A percentile compares a stretch with the other conserved stretches of the same genome.
Evolutionary conservation across 805 yeast species (phyloP).

Genomic region (Metschnikowia baotianmanensis): DNA sequence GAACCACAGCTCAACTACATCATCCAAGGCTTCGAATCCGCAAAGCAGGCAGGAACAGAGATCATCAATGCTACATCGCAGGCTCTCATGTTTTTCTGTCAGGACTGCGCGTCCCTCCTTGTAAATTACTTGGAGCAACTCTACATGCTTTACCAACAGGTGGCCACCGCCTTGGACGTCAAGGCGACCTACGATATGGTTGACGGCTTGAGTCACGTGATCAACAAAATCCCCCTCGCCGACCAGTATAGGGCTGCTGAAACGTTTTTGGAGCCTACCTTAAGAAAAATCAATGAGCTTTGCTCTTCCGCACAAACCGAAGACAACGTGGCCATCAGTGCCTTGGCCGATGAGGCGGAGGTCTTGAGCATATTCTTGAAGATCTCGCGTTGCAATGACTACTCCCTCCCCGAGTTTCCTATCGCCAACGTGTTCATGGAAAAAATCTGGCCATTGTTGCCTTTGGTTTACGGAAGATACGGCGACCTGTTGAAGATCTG

Average conservation of each 20-base stretch:
- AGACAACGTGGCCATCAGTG: conserved; percentile 24
- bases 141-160: conserved; percentile 62
- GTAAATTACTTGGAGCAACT: conserved; percentile 71
- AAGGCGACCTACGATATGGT: conserved; percentile 75
- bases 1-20: conserved; percentile 84
- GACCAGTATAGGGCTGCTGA: conserved; percentile 52
- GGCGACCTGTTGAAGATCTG: conserved; percentile 64
- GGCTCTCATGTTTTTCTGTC: conserved; percentile 91
- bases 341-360: conserved; percentile 69
- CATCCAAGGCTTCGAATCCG: conserved; percentile 59
- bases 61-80: conserved; percentile 85
- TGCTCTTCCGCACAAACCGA: conserved; percentile 12
- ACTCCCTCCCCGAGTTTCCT: conserved; percentile 43
- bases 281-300: conserved; percentile 42
- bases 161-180: conserved; percentile 53
- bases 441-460: conserved; percentile 56
- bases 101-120: conserved; percentile 75
- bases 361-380: conserved; percentile 59
- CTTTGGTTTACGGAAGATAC: conserved; percentile 47
- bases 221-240: conserved; percentile 56
- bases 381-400: conserved; percentile 50
- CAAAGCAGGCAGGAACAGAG: conserved; percentile 29
- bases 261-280: conserved; percentile 66
- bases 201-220: conserved; percentile 86
- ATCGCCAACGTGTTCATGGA: conserved; percentile 52